A percentile compares a stretch with the other conserved stretches of the same genome.
Conservation (phyloP, 352 stramenopile species). For the Phytopythium sindhum region DNA sequence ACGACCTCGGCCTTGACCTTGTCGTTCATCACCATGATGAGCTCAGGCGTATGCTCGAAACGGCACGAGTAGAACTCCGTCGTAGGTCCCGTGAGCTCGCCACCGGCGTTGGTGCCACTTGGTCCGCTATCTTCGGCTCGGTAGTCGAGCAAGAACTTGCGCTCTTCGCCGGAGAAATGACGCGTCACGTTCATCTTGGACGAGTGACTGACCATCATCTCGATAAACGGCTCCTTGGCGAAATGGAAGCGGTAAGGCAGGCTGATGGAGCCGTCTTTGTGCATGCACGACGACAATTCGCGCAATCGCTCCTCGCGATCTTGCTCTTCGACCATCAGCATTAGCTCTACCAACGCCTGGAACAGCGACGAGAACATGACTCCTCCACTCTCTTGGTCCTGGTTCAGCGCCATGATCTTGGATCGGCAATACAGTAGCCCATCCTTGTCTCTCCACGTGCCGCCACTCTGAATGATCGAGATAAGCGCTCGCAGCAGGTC, state of each 20-base stretch:
- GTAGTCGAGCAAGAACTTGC: constrained; percentile 73
- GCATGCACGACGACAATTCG: constrained; percentile 50
- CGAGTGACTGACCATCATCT: constrained; percentile 80
- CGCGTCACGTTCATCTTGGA: constrained; percentile 75
- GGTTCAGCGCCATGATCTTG: constrained; percentile 80
- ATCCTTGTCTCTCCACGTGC: constrained; percentile 67
- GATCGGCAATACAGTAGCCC: constrained; percentile 80
- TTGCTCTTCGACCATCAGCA: constrained; percentile 80
- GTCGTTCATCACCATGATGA: constrained; percentile 70
- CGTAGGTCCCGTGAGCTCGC: constrained; percentile 12
- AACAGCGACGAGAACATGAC: constrained; percentile 73
- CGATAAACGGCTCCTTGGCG: constrained; percentile 48
- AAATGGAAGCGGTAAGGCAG: constrained; percentile 81
- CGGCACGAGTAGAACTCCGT: constrained; percentile 63
- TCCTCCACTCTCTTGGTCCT: constrained; percentile 69
- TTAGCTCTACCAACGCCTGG: constrained; percentile 79
- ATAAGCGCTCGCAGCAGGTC: constrained; percentile 68
- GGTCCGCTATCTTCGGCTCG: constrained; percentile 36
- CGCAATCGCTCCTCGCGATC: constrained; percentile 42
- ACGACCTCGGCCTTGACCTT: constrained; percentile 71
- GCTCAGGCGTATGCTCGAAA: constrained; percentile 73
- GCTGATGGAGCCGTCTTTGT: constrained; percentile 52
- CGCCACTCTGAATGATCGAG: constrained; percentile 52
- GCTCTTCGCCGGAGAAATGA: constrained; percentile 71
- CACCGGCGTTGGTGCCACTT: constrained; percentile 12